phyloP scores from a whole-genome alignment of 441 rosid genomes.

The Macaranga tanarius region DNA sequence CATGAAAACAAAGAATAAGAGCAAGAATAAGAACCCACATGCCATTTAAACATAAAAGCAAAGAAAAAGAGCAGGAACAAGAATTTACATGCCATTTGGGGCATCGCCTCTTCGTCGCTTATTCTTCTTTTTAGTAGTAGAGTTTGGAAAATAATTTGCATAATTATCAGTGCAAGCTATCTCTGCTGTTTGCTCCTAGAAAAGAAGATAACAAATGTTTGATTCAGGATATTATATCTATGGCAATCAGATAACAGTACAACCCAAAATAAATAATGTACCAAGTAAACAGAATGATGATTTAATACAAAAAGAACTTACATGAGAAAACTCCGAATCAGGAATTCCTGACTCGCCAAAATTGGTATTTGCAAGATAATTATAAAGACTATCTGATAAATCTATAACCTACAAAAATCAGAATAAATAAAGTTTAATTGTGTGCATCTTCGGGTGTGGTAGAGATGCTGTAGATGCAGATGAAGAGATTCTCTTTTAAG shows the following conservation, averaged over 20 bases:
- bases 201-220: slow-evolving; percentile 19
- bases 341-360: slow-evolving; percentile 43
- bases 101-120: slow-evolving; percentile 45
- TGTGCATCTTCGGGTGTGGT: not conserved
- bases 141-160: slow-evolving; percentile 28
- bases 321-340: slow-evolving; percentile 39
- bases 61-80: slow-evolving; percentile 7
- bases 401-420: slow-evolving; percentile 53
- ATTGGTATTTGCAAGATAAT: slow-evolving; percentile 47
- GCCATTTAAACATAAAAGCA: slow-evolving; percentile 20
- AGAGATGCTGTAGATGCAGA: too few species aligned
- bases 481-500: too few species aligned
- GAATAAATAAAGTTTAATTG: not conserved
- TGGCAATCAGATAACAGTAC: not conserved
- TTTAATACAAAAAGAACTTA: slow-evolving; percentile 33
- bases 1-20: not conserved
- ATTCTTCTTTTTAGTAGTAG: slow-evolving; percentile 29
- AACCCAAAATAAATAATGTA: not conserved
- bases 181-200: slow-evolving; percentile 42
- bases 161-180: slow-evolving; percentile 29
- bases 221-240: not conserved
- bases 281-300: not conserved
- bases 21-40: slow-evolving; percentile 34
- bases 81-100: slow-evolving; percentile 39
- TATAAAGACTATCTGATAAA: slow-evolving; percentile 59